A percentile compares a stretch with the other conserved stretches of the same genome.
These are phyloP conservation scores for Rhizoclosmatium globosum DNA, from an alignment of 192 early-diverging fungal genomes.

Conservation along the genomic window DNA sequence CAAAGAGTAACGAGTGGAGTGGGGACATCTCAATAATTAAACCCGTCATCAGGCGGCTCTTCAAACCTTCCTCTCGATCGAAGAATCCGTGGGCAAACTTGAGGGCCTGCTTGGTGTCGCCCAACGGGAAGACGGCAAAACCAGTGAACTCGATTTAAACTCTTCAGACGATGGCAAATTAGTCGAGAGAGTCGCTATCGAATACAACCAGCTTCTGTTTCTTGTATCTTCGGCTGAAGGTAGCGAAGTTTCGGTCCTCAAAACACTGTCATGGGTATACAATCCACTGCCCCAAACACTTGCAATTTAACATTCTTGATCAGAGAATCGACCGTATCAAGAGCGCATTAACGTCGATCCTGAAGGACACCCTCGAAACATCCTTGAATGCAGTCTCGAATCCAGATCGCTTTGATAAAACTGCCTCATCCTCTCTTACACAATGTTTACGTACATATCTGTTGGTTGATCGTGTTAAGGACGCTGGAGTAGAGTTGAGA, in stretches of 20 bases:
- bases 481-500: conserved; percentile 69
- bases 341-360: conserved; percentile 67
- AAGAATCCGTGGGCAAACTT: conserved; percentile 80
- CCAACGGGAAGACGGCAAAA: no score
- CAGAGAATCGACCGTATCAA: conserved; percentile 78
- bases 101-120: conserved; percentile 72
- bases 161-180: conserved; percentile 67
- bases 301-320: not conserved
- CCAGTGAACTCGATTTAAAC: conserved; percentile 16
- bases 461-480: conserved; percentile 70
- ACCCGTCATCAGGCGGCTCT: conserved; percentile 55
- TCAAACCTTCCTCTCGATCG: conserved; percentile 76
- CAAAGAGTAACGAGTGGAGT: not conserved
- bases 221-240: conserved; percentile 64
- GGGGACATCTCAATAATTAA: conserved; percentile 21
- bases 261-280: conserved; percentile 77
- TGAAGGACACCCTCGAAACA: conserved; percentile 62
- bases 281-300: conserved; percentile 17
- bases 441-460: conserved; percentile 81
- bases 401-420: conserved; percentile 31
- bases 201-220: conserved; percentile 86
- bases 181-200: conserved; percentile 83
- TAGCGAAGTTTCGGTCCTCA: conserved; percentile 69
- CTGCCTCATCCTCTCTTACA: conserved; percentile 58
- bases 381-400: conserved; percentile 49